These are phyloP conservation scores for Eucalyptus rudis DNA, from an alignment of 345 rosid species.

Conservation along the genomic window DNA sequence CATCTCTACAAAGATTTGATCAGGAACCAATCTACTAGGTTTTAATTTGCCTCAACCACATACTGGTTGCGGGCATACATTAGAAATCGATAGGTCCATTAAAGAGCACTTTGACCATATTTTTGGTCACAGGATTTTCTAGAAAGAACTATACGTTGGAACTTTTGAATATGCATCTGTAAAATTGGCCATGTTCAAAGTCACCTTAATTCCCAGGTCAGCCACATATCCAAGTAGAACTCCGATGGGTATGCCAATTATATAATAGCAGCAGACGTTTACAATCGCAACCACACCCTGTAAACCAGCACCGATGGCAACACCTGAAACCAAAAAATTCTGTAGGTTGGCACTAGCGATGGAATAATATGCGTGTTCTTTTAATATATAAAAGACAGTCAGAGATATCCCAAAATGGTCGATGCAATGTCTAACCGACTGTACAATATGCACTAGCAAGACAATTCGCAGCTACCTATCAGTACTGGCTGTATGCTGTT, in stretches of 20 bases:
- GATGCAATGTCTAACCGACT: neutral
- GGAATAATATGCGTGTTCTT: neutral
- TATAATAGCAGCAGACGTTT: slow-evolving; percentile 36
- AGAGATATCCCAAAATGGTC: neutral
- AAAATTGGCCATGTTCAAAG: neutral
- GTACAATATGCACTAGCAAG: neutral
- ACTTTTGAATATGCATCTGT: neutral
- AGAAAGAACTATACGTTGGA: neutral
- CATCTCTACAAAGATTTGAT: neutral
- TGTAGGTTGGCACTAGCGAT: neutral
- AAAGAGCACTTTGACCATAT: neutral
- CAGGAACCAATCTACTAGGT: neutral
- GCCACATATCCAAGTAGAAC: slow-evolving; percentile 18
- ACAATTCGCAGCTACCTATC: slow-evolving; percentile 11
- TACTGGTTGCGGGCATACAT: neutral
- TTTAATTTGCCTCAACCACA: neutral
- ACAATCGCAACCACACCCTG: slow-evolving; percentile 34
- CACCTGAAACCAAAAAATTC: slow-evolving; percentile 9
- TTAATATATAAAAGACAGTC: neutral
- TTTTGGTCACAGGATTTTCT: neutral
- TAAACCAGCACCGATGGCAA: slow-evolving; percentile 41
- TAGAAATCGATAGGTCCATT: neutral
- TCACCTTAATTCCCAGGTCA: slow-evolving; percentile 13
- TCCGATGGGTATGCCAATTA: slow-evolving; percentile 35
- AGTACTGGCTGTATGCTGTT: slow-evolving; percentile 55